Evolutionary conservation across 208 protist genomes (phyloP).

Genomic region (Porcisia deanei): DNA sequence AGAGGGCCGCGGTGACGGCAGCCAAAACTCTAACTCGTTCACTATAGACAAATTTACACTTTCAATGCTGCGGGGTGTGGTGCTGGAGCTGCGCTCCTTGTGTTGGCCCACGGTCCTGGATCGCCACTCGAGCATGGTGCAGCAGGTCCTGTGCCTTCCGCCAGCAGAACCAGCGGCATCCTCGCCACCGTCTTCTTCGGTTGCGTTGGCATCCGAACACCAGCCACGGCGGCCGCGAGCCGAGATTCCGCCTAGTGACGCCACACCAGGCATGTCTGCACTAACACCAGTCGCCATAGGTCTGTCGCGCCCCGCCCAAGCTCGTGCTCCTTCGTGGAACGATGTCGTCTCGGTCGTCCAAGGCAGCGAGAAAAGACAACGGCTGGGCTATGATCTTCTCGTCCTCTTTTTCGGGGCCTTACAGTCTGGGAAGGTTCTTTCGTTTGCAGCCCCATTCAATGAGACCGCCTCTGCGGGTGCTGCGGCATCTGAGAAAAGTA

Average conservation of each 20-base stretch:
- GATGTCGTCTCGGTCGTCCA: slow-evolving; percentile 38
- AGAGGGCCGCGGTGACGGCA: not conserved
- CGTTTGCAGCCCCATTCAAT: slow-evolving; percentile 11
- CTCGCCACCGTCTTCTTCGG: not conserved
- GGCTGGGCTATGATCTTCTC: slow-evolving; percentile 52
- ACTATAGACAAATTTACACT: not conserved
- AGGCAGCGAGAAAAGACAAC: slow-evolving; percentile 42
- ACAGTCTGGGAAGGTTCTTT: slow-evolving; percentile 13
- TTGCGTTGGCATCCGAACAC: not conserved
- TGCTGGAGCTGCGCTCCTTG: slow-evolving; percentile 47
- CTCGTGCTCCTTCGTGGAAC: slow-evolving; percentile 14
- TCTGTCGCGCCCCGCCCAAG: not conserved
- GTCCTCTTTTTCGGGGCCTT: slow-evolving; percentile 25
- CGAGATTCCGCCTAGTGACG: not conserved
- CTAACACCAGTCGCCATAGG: not conserved
- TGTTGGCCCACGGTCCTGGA: slow-evolving; percentile 55
- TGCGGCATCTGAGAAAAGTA: not conserved
- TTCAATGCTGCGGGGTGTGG: slow-evolving; percentile 1
- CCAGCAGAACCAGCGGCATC: not conserved
- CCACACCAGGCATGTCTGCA: not conserved
- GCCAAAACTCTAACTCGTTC: not conserved
- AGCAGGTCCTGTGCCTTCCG: slow-evolving; percentile 30
- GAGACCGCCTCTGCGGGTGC: not conserved
- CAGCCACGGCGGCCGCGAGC: not conserved
- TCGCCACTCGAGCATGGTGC: slow-evolving; percentile 35